phyloP scores from a whole-genome alignment of 352 stramenopile genomes.

The Phytopythium mirpurense region DNA sequence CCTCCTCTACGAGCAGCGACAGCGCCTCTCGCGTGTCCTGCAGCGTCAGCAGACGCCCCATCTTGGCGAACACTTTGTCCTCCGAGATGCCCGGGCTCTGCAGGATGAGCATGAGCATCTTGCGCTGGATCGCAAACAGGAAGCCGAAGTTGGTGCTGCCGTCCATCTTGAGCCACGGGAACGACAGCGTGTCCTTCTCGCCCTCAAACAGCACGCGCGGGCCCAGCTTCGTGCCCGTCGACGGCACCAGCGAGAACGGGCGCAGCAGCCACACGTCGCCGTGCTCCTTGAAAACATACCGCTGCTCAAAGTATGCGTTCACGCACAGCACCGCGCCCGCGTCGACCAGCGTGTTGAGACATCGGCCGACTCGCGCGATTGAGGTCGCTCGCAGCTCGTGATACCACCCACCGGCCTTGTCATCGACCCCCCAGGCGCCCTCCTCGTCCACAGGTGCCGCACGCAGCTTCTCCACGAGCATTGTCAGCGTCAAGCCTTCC shows the following conservation, averaged over 20 bases:
- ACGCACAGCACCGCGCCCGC: conserved; percentile 48
- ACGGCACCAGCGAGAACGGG: conserved; percentile 50
- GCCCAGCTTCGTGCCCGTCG: conserved; percentile 10
- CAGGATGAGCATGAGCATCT: conserved; percentile 53
- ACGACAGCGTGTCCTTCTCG: conserved; percentile 75
- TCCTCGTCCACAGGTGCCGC: neutral
- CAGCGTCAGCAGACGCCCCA: conserved; percentile 58
- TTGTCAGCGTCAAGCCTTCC: conserved; percentile 28
- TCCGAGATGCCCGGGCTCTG: conserved; percentile 56
- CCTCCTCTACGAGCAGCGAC: conserved; percentile 62
- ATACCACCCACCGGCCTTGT: neutral
- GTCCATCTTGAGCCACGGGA: conserved; percentile 82
- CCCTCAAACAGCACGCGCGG: conserved; percentile 57
- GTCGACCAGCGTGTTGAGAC: conserved; percentile 48
- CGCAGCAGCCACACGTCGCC: conserved; percentile 65
- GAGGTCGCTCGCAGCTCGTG: conserved; percentile 8
- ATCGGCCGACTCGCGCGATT: conserved; percentile 16
- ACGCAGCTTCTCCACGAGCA: conserved; percentile 20
- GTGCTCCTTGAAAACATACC: conserved; percentile 59
- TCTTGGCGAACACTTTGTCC: conserved; percentile 37
- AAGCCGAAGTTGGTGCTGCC: conserved; percentile 70
- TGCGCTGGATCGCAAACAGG: conserved; percentile 72
- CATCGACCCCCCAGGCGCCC: neutral
- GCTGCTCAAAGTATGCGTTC: conserved; percentile 67
- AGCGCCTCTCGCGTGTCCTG: conserved; percentile 74